Conservation (phyloP, 768 basidiomycete species). For the Amylocystis lapponica region DNA sequence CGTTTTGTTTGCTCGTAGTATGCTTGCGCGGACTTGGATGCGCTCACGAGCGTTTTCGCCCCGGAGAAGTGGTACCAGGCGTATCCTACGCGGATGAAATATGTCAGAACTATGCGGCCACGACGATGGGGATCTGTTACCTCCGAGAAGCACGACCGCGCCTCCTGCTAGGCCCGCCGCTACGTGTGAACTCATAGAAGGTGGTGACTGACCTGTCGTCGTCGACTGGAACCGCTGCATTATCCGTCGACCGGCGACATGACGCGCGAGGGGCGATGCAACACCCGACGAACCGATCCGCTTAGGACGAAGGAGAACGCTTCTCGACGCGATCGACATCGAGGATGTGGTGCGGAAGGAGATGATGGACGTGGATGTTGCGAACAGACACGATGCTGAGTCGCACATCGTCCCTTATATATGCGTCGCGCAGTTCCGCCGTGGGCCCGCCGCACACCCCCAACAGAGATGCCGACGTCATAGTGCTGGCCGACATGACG, state of each 20-base stretch:
- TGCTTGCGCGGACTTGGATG: conserved; percentile 22
- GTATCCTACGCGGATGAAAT: conserved; percentile 24
- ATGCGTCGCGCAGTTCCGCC: no score
- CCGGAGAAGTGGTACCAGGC: conserved; percentile 37
- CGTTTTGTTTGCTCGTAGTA: conserved; percentile 22
- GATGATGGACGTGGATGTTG: no score
- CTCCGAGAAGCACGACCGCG: conserved; percentile 22
- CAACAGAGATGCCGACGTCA: no score
- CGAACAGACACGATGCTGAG: no score
- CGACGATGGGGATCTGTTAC: conserved; percentile 9
- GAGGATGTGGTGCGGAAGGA: no score
- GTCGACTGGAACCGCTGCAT: conserved; percentile 21
- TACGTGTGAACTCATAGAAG: conserved; percentile 15
- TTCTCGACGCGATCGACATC: no score
- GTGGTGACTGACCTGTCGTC: neutral
- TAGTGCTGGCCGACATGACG: no score
- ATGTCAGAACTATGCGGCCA: neutral
- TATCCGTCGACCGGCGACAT: conserved; percentile 13
- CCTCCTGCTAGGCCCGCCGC: conserved; percentile 28
- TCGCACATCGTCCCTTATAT: no score
- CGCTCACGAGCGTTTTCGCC: conserved; percentile 30
- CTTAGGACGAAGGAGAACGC: no score
- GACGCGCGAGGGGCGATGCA: no score
- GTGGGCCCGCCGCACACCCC: no score
- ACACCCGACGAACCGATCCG: no score